Percentiles rank a stretch among this genome's conserved stretches.
phyloP scores from a whole-genome alignment of 2,329 filamentous ascomycete species.

The Xylaria sp. region DNA sequence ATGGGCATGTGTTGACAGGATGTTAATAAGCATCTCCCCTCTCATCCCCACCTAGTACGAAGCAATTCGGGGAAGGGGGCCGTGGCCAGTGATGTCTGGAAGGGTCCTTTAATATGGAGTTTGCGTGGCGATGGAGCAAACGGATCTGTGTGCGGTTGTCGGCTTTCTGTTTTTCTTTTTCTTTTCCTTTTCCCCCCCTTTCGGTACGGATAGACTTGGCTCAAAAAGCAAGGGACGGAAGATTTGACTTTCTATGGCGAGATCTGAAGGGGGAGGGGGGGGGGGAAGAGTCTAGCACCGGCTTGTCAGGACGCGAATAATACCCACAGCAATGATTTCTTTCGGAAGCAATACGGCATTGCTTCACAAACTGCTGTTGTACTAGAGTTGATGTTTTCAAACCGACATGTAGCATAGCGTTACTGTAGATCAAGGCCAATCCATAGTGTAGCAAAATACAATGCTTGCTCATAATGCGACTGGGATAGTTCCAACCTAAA shows the following conservation, averaged over 20 bases:
- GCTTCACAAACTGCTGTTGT: not conserved
- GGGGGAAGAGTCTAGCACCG: constrained; percentile 17
- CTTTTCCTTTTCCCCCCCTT: no score
- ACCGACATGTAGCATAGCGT: constrained; percentile 18
- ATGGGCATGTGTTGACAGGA: not conserved
- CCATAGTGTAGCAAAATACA: no score
- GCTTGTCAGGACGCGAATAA: constrained; percentile 30
- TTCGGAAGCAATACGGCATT: constrained; percentile 15
- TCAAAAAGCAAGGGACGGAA: not conserved
- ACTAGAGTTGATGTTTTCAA: constrained; percentile 20
- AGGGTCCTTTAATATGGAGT: constrained; percentile 5
- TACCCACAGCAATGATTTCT: constrained; percentile 30
- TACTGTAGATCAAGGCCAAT: constrained; percentile 1
- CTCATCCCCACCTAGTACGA: not conserved
- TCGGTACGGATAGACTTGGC: constrained; percentile 3
- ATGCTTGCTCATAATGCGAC: no score
- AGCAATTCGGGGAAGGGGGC: no score
- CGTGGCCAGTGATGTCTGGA: not conserved
- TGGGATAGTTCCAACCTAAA: no score
- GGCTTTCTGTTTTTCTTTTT: no score
- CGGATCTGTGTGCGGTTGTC: not conserved
- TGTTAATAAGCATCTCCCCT: not conserved
- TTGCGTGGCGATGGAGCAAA: constrained; percentile 7
- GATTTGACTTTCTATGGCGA: constrained; percentile 8
- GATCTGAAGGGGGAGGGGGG: constrained; percentile 11